Base-by-base conservation (phyloP, 2,329 filamentous ascomycete genomes). In the Aspergillus proliferans region DNA sequence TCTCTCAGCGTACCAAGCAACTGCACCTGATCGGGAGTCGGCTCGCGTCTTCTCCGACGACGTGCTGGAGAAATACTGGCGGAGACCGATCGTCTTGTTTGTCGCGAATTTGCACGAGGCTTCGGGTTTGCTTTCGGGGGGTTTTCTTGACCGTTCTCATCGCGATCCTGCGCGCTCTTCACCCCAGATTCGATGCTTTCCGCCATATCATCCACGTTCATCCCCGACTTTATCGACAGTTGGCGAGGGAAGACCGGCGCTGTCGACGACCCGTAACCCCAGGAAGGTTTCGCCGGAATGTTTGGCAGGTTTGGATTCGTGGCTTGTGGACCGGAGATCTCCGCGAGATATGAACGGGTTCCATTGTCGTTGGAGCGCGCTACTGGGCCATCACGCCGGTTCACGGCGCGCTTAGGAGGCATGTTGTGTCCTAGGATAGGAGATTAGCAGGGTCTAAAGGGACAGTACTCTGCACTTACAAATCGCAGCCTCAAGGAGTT, bases 231-330 rank as follows among this genome's bases (percentile, higher is more conserved):
- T 3, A 61, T 52, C n/a, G 59, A 51, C 22, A 71, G 57, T 53
- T 62, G 62, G 42, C 61, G 60, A 8, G 70, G 69, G 18, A 72
- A 55, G 21, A 62, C 56, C 14, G 67, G 61, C 10, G 65, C 64
- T 19, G 62, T 61, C 18, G 61, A 63, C 6, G 68, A 65, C 24
- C 71, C 71, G 60, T 73, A 72, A 12, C 67, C 67, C 48, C 67
- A 72, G 1, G 70, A 71, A 42, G 66, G 64, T 47, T 67, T 66
- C 21, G 65, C 65, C 38, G 69, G 66, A 43, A 72, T 57, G 45
- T 64, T 60, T 6, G 70, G 70, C 30, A 73, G 55, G 46, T 49
- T 52, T 39, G 63, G 61, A 52, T 62, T 54, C 28, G 44, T 54
- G 34, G 45, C 43, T 24, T 33, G 47, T 24, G 51, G 48, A 38